Conservation (phyloP, 805 yeast species). For the Candida sphagnicola region DNA sequence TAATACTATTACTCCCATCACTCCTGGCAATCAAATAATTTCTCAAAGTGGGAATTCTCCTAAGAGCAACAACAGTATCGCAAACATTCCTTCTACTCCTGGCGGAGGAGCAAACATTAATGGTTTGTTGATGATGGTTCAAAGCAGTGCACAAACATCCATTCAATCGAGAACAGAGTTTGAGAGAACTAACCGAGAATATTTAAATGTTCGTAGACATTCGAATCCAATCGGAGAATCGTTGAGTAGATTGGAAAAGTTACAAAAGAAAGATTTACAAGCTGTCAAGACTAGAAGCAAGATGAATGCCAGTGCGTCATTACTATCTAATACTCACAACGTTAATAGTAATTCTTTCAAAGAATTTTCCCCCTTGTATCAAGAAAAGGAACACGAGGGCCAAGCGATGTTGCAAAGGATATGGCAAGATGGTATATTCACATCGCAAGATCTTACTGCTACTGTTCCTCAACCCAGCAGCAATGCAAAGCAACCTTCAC, state of each 20-base stretch:
- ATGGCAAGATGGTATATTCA: slow-evolving; percentile 39
- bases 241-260: slow-evolving; percentile 44
- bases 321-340: slow-evolving; percentile 4
- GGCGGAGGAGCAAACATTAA: slow-evolving; percentile 17
- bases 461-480: slow-evolving; percentile 1
- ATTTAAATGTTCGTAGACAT: slow-evolving; percentile 62
- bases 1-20: slow-evolving; percentile 8
- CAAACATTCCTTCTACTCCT: slow-evolving; percentile 3
- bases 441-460: slow-evolving; percentile 12
- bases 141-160: slow-evolving; percentile 37
- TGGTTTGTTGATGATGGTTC: slow-evolving; percentile 26
- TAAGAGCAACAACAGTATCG: slow-evolving; percentile 1
- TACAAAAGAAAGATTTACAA: slow-evolving; percentile 16
- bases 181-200: slow-evolving; percentile 74
- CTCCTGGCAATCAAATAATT: slow-evolving; percentile 1
- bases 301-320: slow-evolving; percentile 5
- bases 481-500: neutral
- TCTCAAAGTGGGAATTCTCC: neutral
- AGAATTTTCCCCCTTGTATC: slow-evolving; percentile 29
- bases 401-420: slow-evolving; percentile 21
- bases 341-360: slow-evolving; percentile 27
- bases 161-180: slow-evolving; percentile 69
- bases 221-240: slow-evolving; percentile 68
- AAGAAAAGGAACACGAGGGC: slow-evolving; percentile 29
- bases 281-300: slow-evolving; percentile 18